Conservation (phyloP, 1,139 yeast genomes). For the Lodderomyces orthopsilosis region DNA sequence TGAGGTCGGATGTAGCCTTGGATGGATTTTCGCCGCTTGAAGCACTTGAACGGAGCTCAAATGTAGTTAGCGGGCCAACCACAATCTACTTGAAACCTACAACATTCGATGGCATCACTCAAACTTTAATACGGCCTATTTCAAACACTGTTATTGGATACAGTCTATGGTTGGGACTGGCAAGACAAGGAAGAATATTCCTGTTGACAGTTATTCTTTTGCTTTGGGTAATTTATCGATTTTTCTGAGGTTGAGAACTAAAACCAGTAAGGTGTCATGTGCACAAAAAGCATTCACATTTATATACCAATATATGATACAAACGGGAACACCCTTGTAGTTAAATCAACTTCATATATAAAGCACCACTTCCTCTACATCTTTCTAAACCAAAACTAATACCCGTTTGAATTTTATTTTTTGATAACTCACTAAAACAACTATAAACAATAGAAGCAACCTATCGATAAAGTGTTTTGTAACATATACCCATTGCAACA, state of each 20-base stretch:
- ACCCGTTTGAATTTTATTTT: neutral
- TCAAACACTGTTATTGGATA: slow-evolving; percentile 40
- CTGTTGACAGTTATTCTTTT: slow-evolving; percentile 13
- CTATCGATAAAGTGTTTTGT: no score
- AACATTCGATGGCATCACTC: slow-evolving; percentile 30
- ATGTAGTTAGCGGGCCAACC: slow-evolving; percentile 40
- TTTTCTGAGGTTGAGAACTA: neutral
- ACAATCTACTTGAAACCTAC: slow-evolving; percentile 45
- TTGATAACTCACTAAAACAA: neutral
- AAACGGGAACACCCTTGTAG: slow-evolving; percentile 1
- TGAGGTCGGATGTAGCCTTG: slow-evolving; percentile 15
- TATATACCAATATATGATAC: neutral
- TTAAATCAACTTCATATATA: neutral
- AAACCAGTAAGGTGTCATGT: neutral
- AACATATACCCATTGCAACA: no score
- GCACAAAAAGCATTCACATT: neutral
- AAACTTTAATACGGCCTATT: slow-evolving; percentile 26
- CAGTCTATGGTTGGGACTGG: slow-evolving; percentile 37
- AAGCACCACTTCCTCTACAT: neutral
- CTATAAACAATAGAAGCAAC: neutral
- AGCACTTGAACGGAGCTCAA: slow-evolving; percentile 2
- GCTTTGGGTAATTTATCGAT: slow-evolving; percentile 9
- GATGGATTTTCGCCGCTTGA: slow-evolving; percentile 5
- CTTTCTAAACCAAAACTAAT: no score
- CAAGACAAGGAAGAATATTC: slow-evolving; percentile 37